Percentiles rank a stretch among this genome's conserved stretches.
Conservation (phyloP, 2,329 filamentous ascomycete species). For the Scytalidium lignicola region DNA sequence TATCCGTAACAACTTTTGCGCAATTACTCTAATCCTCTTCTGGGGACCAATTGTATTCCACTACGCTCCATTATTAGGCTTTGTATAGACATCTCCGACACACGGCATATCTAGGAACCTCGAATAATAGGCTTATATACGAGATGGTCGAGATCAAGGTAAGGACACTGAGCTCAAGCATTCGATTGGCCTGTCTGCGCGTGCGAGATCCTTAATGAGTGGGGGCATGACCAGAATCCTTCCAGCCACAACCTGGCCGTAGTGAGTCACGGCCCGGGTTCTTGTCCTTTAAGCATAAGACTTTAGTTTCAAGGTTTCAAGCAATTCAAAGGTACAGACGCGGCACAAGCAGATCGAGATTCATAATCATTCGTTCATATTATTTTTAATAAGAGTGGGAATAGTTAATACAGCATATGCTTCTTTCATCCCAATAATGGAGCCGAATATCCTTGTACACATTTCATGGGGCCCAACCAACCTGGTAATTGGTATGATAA, state of each 20-base stretch:
- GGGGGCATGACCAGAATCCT: background rate
- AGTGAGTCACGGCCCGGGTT: background rate
- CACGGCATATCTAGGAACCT: too few species aligned
- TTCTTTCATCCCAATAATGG: background rate
- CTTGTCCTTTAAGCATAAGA: background rate
- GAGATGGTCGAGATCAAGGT: too few species aligned
- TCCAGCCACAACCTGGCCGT: background rate
- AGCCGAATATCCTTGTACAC: background rate
- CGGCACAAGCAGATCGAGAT: background rate
- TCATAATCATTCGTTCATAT: too few species aligned
- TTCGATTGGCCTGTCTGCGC: background rate
- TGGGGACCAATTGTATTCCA: too few species aligned
- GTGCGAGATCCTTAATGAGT: background rate
- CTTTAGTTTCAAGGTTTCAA: too few species aligned
- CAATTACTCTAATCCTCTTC: too few species aligned
- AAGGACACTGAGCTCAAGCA: background rate
- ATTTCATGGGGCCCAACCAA: background rate
- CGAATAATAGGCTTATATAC: too few species aligned
- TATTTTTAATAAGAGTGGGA: background rate
- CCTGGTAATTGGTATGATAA: background rate
- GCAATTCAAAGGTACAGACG: slow-evolving; percentile 5
- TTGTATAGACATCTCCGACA: too few species aligned
- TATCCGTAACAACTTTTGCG: too few species aligned
- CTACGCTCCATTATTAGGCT: background rate
- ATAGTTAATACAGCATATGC: background rate